These are phyloP conservation scores for Yamadazyma conglobata DNA, from an alignment of 1,139 yeast species.

Conservation along the genomic window DNA sequence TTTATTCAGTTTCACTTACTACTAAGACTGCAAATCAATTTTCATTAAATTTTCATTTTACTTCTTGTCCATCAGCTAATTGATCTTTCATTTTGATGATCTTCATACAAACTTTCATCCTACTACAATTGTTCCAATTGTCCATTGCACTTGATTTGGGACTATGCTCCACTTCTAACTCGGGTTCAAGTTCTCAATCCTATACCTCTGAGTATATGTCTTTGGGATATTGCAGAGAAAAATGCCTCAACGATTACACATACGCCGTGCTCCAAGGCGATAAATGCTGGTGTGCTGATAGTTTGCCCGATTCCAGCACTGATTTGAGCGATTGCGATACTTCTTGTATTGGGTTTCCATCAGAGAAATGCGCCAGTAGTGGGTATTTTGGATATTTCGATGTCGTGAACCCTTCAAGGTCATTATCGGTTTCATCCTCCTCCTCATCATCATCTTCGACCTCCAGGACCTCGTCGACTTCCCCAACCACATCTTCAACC, in stretches of 20 bases:
- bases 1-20: no score
- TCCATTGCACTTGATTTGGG: conserved; percentile 16
- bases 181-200: conserved; percentile 24
- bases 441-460: conserved; percentile 4
- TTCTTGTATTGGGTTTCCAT: conserved; percentile 49
- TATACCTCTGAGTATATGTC: conserved; percentile 36
- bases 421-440: conserved; percentile 6
- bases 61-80: no score
- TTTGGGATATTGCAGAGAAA: conserved; percentile 51
- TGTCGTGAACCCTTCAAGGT: conserved; percentile 19
- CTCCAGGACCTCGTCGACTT: conserved; percentile 1
- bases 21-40: no score
- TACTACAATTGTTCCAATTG: neutral
- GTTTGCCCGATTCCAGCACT: conserved; percentile 41
- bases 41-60: no score
- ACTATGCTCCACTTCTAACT: conserved; percentile 47
- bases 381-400: conserved; percentile 36
- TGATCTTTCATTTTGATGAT: no score
- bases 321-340: conserved; percentile 36
- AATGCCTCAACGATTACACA: conserved; percentile 41
- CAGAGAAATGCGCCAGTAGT: conserved; percentile 31
- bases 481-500: conserved; percentile 6
- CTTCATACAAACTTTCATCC: no score
- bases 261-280: conserved; percentile 52
- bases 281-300: conserved; percentile 61